Evolutionary conservation across 108 stramenopile species (phyloP).

Genomic region (Skeletonema costatum): DNA sequence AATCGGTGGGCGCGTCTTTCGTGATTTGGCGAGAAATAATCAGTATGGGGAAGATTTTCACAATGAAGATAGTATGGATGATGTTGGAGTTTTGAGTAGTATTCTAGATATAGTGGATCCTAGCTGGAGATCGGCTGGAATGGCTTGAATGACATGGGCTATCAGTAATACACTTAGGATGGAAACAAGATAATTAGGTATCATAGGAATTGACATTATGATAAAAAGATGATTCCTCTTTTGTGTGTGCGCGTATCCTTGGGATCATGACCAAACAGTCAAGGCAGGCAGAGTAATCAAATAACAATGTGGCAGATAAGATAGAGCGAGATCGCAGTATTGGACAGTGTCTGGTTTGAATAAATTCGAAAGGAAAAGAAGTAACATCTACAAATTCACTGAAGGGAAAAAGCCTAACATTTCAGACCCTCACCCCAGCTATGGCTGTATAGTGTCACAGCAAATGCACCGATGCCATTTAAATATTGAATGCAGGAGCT

Average conservation of each 20-base stretch:
- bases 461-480: neutral
- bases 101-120: slow-evolving; percentile 45
- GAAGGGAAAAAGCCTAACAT: neutral
- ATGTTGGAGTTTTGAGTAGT: slow-evolving; percentile 24
- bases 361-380: no score
- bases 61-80: slow-evolving; percentile 14
- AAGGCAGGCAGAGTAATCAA: no score
- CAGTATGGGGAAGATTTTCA: slow-evolving; percentile 8
- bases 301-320: no score
- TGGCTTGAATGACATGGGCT: neutral
- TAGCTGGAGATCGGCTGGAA: slow-evolving; percentile 21
- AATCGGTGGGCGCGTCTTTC: slow-evolving; percentile 27
- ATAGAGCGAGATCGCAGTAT: no score
- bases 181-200: no score
- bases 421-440: slow-evolving; percentile 9
- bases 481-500: neutral
- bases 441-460: slow-evolving; percentile 11
- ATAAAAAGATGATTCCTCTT: no score
- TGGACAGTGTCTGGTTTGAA: no score
- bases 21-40: slow-evolving; percentile 8
- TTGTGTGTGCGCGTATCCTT: no score
- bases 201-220: no score
- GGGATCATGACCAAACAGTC: no score
- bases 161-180: no score
- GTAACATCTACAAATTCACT: no score